These are phyloP conservation scores for Funneliformis caledonium DNA, from an alignment of 371 early-diverging fungal species.

Conservation along the genomic window DNA sequence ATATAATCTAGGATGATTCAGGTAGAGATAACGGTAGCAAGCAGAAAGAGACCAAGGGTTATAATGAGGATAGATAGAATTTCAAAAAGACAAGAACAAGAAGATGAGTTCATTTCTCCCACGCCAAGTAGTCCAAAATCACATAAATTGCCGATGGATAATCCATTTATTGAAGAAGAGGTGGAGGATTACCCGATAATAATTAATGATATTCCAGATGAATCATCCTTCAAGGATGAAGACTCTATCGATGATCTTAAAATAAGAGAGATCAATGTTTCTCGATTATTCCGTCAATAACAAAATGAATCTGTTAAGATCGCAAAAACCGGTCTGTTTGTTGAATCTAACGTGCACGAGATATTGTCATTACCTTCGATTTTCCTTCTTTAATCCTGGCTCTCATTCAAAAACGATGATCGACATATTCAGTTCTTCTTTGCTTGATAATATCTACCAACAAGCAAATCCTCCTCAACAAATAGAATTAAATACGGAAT, in stretches of 20 bases:
- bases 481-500: too few relatives aligned
- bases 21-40: not conserved
- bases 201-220: conserved; percentile 8
- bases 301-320: conserved; percentile 2
- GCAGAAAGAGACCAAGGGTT: conserved; percentile 15
- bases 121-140: conserved; percentile 10
- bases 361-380: too few relatives aligned
- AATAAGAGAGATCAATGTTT: conserved; percentile 25
- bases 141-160: too few relatives aligned
- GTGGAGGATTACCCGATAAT: not conserved
- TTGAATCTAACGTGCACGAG: too few relatives aligned
- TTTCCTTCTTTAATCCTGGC: too few relatives aligned
- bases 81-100: conserved; percentile 19
- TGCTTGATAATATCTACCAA: too few relatives aligned
- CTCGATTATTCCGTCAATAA: conserved; percentile 19
- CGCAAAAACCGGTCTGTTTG: conserved; percentile 5
- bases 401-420: too few relatives aligned
- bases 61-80: conserved; percentile 1
- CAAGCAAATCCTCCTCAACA: too few relatives aligned
- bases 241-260: not conserved
- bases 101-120: conserved; percentile 2
- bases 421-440: too few relatives aligned
- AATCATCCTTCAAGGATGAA: conserved; percentile 9
- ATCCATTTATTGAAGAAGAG: conserved; percentile 18
- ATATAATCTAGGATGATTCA: conserved; percentile 11